These are phyloP conservation scores for Myotisia sp. DNA, from an alignment of 2,329 filamentous ascomycete genomes.

Conservation along the genomic window DNA sequence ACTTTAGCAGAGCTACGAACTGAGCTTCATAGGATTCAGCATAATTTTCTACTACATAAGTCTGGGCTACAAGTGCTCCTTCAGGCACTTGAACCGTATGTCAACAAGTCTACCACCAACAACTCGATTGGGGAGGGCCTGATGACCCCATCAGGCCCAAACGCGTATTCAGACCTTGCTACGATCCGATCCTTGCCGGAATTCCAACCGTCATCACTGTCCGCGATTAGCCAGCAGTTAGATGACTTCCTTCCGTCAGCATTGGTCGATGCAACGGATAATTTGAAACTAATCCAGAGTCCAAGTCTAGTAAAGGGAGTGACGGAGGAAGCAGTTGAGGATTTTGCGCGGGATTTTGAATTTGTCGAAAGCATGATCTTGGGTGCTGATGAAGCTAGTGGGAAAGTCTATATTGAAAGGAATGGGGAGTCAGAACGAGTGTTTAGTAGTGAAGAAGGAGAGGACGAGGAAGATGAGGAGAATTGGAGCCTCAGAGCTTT, in stretches of 20 bases:
- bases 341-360: constrained; percentile 76
- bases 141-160: constrained; percentile 10
- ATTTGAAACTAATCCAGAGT: constrained; percentile 59
- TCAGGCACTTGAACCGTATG: constrained; percentile 37
- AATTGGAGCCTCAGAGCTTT: constrained; percentile 36
- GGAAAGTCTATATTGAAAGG: constrained; percentile 14
- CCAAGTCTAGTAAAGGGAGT: constrained; percentile 57
- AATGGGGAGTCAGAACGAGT: neutral
- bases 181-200: constrained; percentile 41
- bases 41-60: constrained; percentile 55
- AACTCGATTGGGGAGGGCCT: constrained; percentile 5
- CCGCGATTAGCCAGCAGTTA: constrained; percentile 56
- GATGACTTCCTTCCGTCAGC: constrained; percentile 89
- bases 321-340: constrained; percentile 67
- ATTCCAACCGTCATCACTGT: constrained; percentile 48
- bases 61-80: constrained; percentile 60
- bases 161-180: constrained; percentile 37
- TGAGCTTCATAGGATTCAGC: constrained; percentile 53
- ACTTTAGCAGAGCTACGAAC: constrained; percentile 33
- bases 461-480: constrained; percentile 26
- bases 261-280: constrained; percentile 78
- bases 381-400: constrained; percentile 40
- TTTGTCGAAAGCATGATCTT: constrained; percentile 48
- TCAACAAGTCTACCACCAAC: constrained; percentile 9
- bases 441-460: constrained; percentile 10